Evolutionary conservation across 2,329 filamentous ascomycete species (phyloP).

Genomic region (Colletotrichum limetticola): DNA sequence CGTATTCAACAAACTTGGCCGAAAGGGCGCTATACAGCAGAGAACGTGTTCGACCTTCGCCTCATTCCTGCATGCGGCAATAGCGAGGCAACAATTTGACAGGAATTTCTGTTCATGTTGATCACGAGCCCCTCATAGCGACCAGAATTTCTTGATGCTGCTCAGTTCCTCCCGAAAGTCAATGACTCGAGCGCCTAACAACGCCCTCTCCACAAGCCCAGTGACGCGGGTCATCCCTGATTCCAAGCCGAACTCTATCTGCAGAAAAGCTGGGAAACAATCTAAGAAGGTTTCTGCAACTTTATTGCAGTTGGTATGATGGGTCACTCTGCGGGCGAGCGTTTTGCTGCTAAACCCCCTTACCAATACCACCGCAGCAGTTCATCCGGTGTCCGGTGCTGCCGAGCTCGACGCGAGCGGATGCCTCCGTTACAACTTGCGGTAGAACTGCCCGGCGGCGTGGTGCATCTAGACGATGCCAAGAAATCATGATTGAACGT

Average conservation of each 20-base stretch:
- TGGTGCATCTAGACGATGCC: not conserved
- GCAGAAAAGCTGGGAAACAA: constrained; percentile 5
- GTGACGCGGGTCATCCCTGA: constrained; percentile 15
- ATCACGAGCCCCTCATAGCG: not conserved
- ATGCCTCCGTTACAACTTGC: not conserved
- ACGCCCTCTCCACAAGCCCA: not conserved
- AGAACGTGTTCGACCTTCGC: no score
- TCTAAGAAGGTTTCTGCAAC: constrained; percentile 19
- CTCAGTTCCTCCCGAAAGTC: not conserved
- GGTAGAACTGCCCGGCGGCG: not conserved
- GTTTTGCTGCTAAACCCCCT: not conserved
- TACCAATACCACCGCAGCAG: not conserved
- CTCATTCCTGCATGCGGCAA: not conserved
- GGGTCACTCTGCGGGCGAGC: not conserved
- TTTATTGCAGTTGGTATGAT: constrained; percentile 12
- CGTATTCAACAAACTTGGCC: no score
- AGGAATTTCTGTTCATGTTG: no score
- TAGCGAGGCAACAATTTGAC: not conserved
- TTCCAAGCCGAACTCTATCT: not conserved
- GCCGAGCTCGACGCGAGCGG: not conserved
- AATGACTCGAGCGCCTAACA: constrained; percentile 3
- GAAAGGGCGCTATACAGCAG: no score
- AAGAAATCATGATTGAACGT: not conserved
- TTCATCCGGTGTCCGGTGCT: constrained; percentile 20
- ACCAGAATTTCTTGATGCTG: not conserved